Percentiles rank a stretch among this genome's conserved stretches.
phyloP scores from a whole-genome alignment of 1,284 basidiomycete species.

The Leccinum subrobustum region DNA sequence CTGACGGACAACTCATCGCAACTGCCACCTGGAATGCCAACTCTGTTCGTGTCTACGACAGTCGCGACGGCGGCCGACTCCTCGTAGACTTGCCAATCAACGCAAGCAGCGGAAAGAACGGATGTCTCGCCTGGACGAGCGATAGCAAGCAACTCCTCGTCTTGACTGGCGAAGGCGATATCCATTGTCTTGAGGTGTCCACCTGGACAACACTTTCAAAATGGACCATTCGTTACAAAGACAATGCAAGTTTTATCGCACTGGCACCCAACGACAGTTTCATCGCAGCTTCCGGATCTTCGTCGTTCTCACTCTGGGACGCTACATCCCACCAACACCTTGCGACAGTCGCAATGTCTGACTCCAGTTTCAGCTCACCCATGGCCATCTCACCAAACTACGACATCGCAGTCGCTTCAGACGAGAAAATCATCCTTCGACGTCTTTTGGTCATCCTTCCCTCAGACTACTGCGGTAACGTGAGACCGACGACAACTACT shows the following conservation, averaged over 20 bases:
- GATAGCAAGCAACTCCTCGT: neutral
- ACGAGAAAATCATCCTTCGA: neutral
- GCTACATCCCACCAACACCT: neutral
- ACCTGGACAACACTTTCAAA: neutral
- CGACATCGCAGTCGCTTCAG: neutral
- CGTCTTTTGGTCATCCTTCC: neutral
- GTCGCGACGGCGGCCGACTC: neutral
- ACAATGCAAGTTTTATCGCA: neutral
- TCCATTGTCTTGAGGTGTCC: neutral
- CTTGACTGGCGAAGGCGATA: neutral
- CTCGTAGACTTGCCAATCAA: neutral
- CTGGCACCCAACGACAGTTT: neutral
- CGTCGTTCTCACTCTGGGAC: neutral
- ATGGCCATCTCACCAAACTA: neutral
- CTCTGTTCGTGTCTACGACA: too few relatives aligned
- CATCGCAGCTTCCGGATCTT: neutral
- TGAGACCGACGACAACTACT: neutral
- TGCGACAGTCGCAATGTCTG: neutral
- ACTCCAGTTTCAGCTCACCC: neutral
- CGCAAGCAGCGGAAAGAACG: neutral
- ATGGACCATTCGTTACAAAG: neutral
- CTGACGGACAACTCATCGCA: neutral
- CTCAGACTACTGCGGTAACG: neutral
- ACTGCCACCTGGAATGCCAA: too few relatives aligned
- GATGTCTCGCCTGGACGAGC: neutral